These are phyloP conservation scores for Bipolaris cookei DNA, from an alignment of 2,329 filamentous ascomycete species.

Conservation along the genomic window DNA sequence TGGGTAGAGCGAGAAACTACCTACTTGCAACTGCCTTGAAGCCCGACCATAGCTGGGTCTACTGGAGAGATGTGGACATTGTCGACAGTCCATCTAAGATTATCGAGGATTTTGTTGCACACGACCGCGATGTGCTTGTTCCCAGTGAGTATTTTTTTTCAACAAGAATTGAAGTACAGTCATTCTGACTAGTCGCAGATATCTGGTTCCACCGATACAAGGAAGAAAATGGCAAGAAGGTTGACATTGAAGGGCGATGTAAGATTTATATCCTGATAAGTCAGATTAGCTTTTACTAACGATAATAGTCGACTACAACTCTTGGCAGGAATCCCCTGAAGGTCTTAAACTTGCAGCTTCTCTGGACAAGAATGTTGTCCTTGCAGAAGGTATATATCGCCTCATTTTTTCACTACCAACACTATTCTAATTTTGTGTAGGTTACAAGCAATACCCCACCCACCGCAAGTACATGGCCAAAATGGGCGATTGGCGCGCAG, in stretches of 20 bases:
- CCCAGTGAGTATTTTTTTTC: conserved; percentile 72
- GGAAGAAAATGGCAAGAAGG: conserved; percentile 64
- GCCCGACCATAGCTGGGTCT: conserved; percentile 96
- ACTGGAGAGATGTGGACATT: conserved; percentile 98
- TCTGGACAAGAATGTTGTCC: conserved; percentile 78
- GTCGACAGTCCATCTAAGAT: conserved; percentile 86
- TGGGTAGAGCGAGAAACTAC: conserved; percentile 92
- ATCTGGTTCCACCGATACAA: conserved; percentile 96
- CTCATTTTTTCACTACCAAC: not conserved
- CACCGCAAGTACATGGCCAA: conserved; percentile 86
- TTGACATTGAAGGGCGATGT: conserved; percentile 95
- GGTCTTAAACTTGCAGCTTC: conserved; percentile 74
- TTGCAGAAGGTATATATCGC: conserved; percentile 77
- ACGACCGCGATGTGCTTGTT: conserved; percentile 90
- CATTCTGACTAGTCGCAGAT: conserved; percentile 62
- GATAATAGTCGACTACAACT: conserved; percentile 89
- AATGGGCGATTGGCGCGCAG: conserved; percentile 89
- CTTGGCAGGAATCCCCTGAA: conserved; percentile 93
- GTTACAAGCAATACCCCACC: conserved; percentile 92
- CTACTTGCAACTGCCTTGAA: conserved; percentile 83
- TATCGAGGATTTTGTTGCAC: conserved; percentile 92
- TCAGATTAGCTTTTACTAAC: conserved; percentile 1
- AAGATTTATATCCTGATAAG: conserved; percentile 46
- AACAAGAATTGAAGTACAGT: not conserved
- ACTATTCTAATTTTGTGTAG: conserved; percentile 52